Conservation (phyloP, 1,284 basidiomycete species). For the Papiliotrema nemorosa region DNA sequence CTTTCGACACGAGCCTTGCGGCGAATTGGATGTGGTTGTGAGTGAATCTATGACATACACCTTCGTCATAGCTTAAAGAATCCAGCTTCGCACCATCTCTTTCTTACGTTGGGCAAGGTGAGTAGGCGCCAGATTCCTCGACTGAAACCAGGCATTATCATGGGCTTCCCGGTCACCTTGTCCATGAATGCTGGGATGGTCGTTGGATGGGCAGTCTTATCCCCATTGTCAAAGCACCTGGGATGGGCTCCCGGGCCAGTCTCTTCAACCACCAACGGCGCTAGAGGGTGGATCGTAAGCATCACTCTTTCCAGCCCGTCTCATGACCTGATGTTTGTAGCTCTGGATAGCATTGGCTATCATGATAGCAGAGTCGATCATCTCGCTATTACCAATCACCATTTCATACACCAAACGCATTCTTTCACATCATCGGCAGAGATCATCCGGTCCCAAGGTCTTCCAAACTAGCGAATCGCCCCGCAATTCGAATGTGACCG, state of each 20-base stretch:
- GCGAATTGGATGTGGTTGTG: conserved; percentile 84
- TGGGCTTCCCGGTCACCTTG: conserved; percentile 91
- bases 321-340: conserved; percentile 11
- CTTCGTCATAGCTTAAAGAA: neutral
- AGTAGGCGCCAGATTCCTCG: neutral
- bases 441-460: conserved; percentile 18
- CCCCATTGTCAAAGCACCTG: conserved; percentile 71
- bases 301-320: neutral
- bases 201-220: conserved; percentile 89
- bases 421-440: conserved; percentile 19
- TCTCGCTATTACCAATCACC: conserved; percentile 74
- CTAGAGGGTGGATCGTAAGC: conserved; percentile 75
- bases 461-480: conserved; percentile 21
- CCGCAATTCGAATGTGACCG: conserved; percentile 18
- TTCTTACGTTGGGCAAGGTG: conserved; percentile 5
- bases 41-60: conserved; percentile 4
- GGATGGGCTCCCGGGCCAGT: conserved; percentile 92
- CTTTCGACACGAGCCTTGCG: conserved; percentile 62
- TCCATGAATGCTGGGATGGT: conserved; percentile 95
- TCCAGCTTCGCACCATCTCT: conserved; percentile 1
- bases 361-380: conserved; percentile 83
- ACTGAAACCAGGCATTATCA: conserved; percentile 85
- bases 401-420: conserved; percentile 56
- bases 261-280: conserved; percentile 74
- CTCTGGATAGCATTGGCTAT: conserved; percentile 92